Base-by-base conservation (phyloP, 768 basidiomycete genomes). In the Lanmaoa pseudosensibilis region DNA sequence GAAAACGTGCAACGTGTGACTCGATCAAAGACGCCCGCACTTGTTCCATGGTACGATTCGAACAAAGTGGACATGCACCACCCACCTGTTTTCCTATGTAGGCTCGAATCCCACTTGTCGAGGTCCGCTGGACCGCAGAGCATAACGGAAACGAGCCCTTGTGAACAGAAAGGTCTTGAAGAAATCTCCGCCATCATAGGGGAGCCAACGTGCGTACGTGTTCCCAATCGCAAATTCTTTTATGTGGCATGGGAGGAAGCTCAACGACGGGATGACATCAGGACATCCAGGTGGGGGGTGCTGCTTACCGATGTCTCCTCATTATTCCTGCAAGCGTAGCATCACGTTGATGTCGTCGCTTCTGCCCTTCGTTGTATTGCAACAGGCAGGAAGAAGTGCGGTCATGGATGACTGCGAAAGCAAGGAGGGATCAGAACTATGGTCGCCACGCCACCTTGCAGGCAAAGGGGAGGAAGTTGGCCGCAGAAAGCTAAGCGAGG, bases 271-370 rank as follows among this genome's bases (percentile, higher is more conserved):
- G 18, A 51, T 50, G 48, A 39, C 43, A 46, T 32, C 36, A 52
- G 48, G 49, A 45, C 53, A 57, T 46, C 55, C 58, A 54, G 50
- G 50, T 41, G 43, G 56, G n/a, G 52, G 49, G 52, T 61, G 60
- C 56, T 65, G 62, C 65, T 59, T 54, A 58, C 68, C 53, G 56
- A 57, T 38, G 57, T 60, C 52, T 49, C 46, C 62, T 58, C 68
- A 65, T 65, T 57, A 55, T 65, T 52, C 49, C 53, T 67, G 49
- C 54, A 57, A 40, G 58, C 63, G 58, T 68, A 68, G 54, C 53
- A 68, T 65, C 68, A 65, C 44, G 61, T 48, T 68, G 59, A 68
- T 68, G 59, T 52, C 59, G 65, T 64, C 54, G 53, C 67, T 70
- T 68, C 60, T 65, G 33, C 54, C 32, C 59, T 55, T 62, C 53